phyloP scores from a whole-genome alignment of 2,329 filamentous ascomycete species.

The Ploettnerulaceae sp. region DNA sequence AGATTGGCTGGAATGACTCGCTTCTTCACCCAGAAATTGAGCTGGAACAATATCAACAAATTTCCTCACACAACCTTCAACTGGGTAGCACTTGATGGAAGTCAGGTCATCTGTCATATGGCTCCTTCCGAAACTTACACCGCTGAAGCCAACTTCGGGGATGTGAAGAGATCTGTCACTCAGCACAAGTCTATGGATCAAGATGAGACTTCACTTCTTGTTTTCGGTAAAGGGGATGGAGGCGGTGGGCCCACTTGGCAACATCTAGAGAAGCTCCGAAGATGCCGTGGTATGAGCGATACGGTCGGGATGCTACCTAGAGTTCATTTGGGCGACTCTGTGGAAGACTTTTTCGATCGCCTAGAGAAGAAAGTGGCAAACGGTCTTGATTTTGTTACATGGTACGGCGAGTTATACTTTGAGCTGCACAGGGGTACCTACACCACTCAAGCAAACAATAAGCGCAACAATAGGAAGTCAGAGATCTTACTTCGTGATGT shows the following conservation, averaged over 20 bases:
- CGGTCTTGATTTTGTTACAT: constrained; percentile 72
- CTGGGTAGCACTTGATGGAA: constrained; percentile 93
- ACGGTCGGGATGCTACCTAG: constrained; percentile 77
- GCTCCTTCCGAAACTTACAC: constrained; percentile 94
- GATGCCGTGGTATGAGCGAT: constrained; percentile 88
- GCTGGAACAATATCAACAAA: constrained; percentile 99
- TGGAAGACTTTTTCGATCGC: constrained; percentile 89
- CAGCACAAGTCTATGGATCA: constrained; percentile 96
- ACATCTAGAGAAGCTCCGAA: constrained; percentile 88
- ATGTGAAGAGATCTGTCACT: constrained; percentile 81
- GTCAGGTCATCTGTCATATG: constrained; percentile 98
- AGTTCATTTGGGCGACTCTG: constrained; percentile 81
- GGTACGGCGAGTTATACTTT: constrained; percentile 98
- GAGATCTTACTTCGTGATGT: constrained; percentile 84
- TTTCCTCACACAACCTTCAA: constrained; percentile 99
- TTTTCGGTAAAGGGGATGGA: constrained; percentile 95
- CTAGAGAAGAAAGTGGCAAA: constrained; percentile 68
- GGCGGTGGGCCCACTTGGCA: constrained; percentile 92
- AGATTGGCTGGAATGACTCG: constrained; percentile 91
- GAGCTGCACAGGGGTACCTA: constrained; percentile 96
- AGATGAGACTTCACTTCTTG: constrained; percentile 82
- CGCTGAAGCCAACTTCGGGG: constrained; percentile 88
- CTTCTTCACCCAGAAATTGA: constrained; percentile 97
- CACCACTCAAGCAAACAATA: constrained; percentile 96
- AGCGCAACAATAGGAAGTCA: constrained; percentile 82